These are phyloP conservation scores for Aspergillus aculeatus DNA, from an alignment of 2,329 filamentous ascomycete species.

Conservation along the genomic window DNA sequence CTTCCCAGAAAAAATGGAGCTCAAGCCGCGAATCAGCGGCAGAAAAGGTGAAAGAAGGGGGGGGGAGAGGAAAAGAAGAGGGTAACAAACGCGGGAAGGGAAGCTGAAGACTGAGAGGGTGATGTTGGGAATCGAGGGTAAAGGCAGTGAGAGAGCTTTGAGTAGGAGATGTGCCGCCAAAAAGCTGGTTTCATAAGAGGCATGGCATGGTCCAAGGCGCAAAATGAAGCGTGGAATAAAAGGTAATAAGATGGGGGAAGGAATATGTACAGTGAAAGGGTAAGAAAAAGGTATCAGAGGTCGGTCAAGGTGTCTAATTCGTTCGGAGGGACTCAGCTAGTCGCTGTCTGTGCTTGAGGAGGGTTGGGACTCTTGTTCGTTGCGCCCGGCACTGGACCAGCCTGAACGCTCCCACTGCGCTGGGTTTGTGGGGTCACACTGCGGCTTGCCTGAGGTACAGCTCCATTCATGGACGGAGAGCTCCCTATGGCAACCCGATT, in stretches of 20 bases:
- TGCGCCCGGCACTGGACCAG: conserved; percentile 33
- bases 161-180: background rate
- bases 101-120: background rate
- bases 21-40: background rate
- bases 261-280: conserved; percentile 36
- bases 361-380: conserved; percentile 44
- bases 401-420: conserved; percentile 45
- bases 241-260: conserved; percentile 18
- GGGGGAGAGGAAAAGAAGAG: background rate
- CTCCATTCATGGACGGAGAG: conserved; percentile 48
- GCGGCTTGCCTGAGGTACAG: conserved; percentile 42
- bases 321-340: conserved; percentile 24
- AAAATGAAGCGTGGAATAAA: conserved; percentile 10
- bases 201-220: background rate
- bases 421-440: conserved; percentile 49
- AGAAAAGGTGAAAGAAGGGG: background rate
- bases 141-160: background rate
- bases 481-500: conserved; percentile 40
- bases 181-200: background rate
- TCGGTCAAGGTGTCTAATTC: background rate
- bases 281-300: conserved; percentile 4
- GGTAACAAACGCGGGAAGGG: background rate
- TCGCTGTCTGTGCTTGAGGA: conserved; percentile 42
- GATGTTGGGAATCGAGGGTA: no score
- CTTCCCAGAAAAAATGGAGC: background rate